Evolutionary conservation across 805 yeast genomes (phyloP).

Genomic region (Saccharomycopsis sp.): DNA sequence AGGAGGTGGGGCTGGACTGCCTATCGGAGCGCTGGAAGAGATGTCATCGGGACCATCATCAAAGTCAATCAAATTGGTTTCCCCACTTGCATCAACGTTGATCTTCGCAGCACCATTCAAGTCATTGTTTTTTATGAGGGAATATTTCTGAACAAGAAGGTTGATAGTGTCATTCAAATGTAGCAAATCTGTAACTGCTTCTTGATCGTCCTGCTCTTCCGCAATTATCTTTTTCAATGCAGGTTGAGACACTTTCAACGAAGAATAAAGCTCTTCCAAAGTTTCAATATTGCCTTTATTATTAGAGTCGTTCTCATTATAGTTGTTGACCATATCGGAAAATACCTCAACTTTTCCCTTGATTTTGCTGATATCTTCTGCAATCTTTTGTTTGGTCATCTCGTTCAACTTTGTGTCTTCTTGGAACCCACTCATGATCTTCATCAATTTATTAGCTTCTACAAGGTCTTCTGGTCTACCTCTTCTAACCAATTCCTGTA

Average conservation of each 20-base stretch:
- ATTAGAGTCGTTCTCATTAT: constrained; percentile 27
- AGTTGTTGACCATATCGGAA: constrained; percentile 58
- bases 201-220: constrained; percentile 55
- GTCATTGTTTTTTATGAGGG: constrained; percentile 57
- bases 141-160: constrained; percentile 56
- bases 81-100: constrained; percentile 33
- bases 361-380: constrained; percentile 75
- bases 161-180: constrained; percentile 70
- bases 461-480: constrained; percentile 92
- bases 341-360: constrained; percentile 80
- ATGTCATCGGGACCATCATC: constrained; percentile 50
- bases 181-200: constrained; percentile 54
- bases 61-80: constrained; percentile 61
- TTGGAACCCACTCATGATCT: constrained; percentile 95
- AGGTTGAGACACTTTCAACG: constrained; percentile 79
- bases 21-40: constrained; percentile 22
- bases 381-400: constrained; percentile 68
- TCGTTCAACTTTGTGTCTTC: constrained; percentile 58
- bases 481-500: constrained; percentile 89
- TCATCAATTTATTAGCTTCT: constrained; percentile 96
- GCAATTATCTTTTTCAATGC: constrained; percentile 75
- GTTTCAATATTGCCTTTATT: constrained; percentile 54
- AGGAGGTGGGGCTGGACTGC: constrained; percentile 25
- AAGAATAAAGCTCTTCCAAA: constrained; percentile 60
- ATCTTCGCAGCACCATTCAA: constrained; percentile 41